Evolutionary conservation across 192 early-diverging fungal species (phyloP), one percentile per base, ranked within the genome.

Genomic region (Chytriomyces confervae): DNA sequence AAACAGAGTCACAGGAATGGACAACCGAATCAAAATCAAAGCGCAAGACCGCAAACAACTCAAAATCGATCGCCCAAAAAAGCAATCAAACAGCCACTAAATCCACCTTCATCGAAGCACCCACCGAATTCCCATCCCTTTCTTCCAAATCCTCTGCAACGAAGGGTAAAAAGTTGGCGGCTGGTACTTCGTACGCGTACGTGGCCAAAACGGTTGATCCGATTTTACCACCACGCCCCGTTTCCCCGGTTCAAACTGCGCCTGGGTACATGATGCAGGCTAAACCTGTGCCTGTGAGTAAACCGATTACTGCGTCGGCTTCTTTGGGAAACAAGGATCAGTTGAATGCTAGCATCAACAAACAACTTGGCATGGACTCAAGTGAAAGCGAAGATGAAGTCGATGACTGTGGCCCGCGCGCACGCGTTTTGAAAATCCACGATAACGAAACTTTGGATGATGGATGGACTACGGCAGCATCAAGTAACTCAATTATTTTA

Each of bases 381-480:
- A 18, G 16, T 29, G 69, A 70, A 16, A 8, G 7, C 7, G 69
- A 70, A 44, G 50, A 53, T 2, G 69, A 70, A 10, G 46, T 16
- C 8, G 50, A 70, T 8, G 23, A 49, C 2, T 3, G 6, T 48
- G 50, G 11, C 27, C 69, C 6, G 11, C 16, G 6, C 7, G 50
- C 69, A 23, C 47, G 69, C 9, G 69, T 70, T 23, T 29, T 70
- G 69, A 70, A 70, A 29, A 23, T 70, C 23, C 7, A 57, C 8
- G 5, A 70, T 13, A 70, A 53, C 27, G 69, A 70, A 43, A n/a
- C 23, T 16, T 23, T 70, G 50, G 69, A 70, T 24, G 69, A 70
- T 6, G 69, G 69, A 24, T 70, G 69, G 69, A 51, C 50, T n/a
- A 50, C 23, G 7, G 69, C 27, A 13, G 69, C 69, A 8, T 50